A percentile compares a stretch with the other conserved stretches of the same genome.
Conservation (phyloP, 441 rosid genomes). For the Breynia disticha region DNA sequence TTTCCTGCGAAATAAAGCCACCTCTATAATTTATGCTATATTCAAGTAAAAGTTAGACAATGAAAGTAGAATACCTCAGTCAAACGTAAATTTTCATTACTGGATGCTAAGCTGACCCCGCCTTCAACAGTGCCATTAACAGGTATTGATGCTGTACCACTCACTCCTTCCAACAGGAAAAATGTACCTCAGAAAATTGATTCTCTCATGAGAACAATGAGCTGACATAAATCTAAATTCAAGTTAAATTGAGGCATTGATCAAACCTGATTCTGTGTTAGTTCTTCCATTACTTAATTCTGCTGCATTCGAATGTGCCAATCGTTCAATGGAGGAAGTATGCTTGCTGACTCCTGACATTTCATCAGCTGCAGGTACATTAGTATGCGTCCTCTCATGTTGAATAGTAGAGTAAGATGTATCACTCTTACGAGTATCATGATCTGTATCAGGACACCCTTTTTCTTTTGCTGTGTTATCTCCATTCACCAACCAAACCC, state of each 20-base stretch:
- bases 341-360: constrained; percentile 39
- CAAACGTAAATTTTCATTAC: constrained; percentile 37
- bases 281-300: constrained; percentile 60
- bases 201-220: no score
- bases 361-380: constrained; percentile 44
- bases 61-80: constrained; percentile 34
- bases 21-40: background rate
- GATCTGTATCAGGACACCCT: constrained; percentile 39
- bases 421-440: constrained; percentile 30
- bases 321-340: constrained; percentile 39
- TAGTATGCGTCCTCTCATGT: constrained; percentile 36
- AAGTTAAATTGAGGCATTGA: background rate
- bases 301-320: constrained; percentile 31
- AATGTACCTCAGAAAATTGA: constrained; percentile 23
- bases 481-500: constrained; percentile 46
- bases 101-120: constrained; percentile 46
- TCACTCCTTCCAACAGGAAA: constrained; percentile 43
- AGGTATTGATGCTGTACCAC: constrained; percentile 44
- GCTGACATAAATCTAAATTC: background rate
- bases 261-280: constrained; percentile 29
- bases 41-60: background rate
- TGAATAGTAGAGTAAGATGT: constrained; percentile 29
- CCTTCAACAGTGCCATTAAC: constrained; percentile 31
- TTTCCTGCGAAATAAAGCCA: no score
- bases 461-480: constrained; percentile 43